Conservation (phyloP, 2,329 filamentous ascomycete species). For the Phoma sp. region DNA sequence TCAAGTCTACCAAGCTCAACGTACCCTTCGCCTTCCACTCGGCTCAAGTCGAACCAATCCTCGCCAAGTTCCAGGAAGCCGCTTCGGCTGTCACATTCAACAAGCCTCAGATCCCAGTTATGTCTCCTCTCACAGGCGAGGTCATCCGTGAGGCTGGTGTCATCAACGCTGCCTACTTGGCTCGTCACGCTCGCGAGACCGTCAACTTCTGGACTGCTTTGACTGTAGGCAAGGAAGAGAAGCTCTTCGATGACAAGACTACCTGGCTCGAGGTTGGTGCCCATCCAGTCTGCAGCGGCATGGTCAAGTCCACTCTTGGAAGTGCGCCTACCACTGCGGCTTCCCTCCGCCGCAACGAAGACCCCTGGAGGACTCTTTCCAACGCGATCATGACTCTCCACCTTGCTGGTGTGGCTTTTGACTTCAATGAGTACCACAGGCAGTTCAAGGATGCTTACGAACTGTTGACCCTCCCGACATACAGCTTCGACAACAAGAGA, state of each 20-base stretch:
- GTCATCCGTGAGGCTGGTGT: constrained; percentile 63
- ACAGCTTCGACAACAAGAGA: constrained; percentile 72
- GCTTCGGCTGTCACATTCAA: constrained; percentile 63
- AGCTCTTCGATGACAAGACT: constrained; percentile 68
- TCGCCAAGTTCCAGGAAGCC: constrained; percentile 63
- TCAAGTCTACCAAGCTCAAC: constrained; percentile 68
- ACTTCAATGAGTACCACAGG: constrained; percentile 74
- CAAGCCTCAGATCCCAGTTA: constrained; percentile 64
- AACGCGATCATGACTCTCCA: constrained; percentile 66
- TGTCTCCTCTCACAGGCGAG: constrained; percentile 70
- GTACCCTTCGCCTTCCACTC: constrained; percentile 73
- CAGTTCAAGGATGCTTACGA: constrained; percentile 64
- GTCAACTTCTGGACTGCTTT: constrained; percentile 73
- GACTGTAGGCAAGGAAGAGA: constrained; percentile 62
- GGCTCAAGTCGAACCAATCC: constrained; percentile 67
- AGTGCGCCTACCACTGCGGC: constrained; percentile 61
- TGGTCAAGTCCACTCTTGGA: constrained; percentile 70
- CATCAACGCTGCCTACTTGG: constrained; percentile 67
- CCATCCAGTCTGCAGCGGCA: constrained; percentile 70
- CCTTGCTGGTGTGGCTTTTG: constrained; percentile 65
- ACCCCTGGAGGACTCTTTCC: constrained; percentile 68
- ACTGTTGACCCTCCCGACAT: constrained; percentile 69
- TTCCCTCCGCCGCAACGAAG: constrained; percentile 67
- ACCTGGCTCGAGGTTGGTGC: constrained; percentile 78
- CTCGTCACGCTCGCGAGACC: constrained; percentile 68